Base-by-base conservation (phyloP, 495 filamentous ascomycete species). In the Thermothielavioides terrestris region DNA sequence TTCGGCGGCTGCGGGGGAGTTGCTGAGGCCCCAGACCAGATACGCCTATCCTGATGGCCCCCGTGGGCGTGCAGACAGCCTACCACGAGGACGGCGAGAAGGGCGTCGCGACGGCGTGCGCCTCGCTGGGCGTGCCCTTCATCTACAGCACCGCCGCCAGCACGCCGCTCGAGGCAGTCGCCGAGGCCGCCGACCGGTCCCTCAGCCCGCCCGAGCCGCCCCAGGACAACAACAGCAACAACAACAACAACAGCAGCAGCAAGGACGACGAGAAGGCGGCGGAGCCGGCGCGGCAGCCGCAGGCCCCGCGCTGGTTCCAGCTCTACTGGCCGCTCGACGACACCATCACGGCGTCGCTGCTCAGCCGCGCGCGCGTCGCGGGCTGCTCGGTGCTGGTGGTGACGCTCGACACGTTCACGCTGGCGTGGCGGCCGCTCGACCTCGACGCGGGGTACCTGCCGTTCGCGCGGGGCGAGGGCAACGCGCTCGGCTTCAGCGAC, bases 281-380 rank as follows among this genome's bases (percentile, higher is more conserved):
- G n/a, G n/a, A n/a, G n/a, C n/a, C 9, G 10, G 14, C 12, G 23
- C 39, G 1, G 11, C 15, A 23, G 6, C 17, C 15, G 34, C 31
- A 12, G 3, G 31, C 45, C 15, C 45, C 45, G 45, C 55, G 72
- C 47, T 69, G 78, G 73, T 87, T 77, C 58, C 84, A 89, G 59
- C 71, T 89, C 7, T 89, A 88, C 63, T 84, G 82, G 79, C 80
- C 81, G 2, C 55, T 63, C 14, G 72, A 80, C 58, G 68, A 80
- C 36, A 69, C 78, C 4, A 60, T 85, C 39, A 85, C 84, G 0
- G 51, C 73, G 0, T 78, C 78, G 3, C 61, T 86, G 28, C 68
- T 87, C 31, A 64, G 68, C n/a, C 77, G 83, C 20, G 84, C 83
- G 2, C 78, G 78, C 43, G 70, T 70, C n/a, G 60, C 68, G 11